Conservation (phyloP, 805 yeast genomes). For the Ogataea trehaloabstinens region DNA sequence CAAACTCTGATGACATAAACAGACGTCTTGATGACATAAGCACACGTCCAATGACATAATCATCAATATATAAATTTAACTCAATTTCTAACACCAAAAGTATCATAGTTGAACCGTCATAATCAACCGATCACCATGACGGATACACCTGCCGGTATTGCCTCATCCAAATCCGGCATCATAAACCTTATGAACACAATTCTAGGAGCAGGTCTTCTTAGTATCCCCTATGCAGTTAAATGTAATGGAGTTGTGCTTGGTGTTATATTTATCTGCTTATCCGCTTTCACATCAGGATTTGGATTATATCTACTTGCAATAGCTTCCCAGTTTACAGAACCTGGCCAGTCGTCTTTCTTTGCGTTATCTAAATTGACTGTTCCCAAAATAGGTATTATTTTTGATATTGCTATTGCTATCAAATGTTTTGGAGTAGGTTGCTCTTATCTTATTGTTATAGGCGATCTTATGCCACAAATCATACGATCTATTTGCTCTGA, state of each 20-base stretch:
- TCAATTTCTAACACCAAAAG: too few relatives aligned
- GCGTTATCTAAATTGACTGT: conserved; percentile 58
- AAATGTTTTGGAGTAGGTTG: conserved; percentile 73
- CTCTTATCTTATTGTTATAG: conserved; percentile 66
- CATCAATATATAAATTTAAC: too few relatives aligned
- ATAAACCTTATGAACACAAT: conserved; percentile 56
- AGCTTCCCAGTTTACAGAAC: conserved; percentile 52
- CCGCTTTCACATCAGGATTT: conserved; percentile 47
- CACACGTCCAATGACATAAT: too few relatives aligned
- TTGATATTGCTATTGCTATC: conserved; percentile 66
- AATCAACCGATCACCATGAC: too few relatives aligned
- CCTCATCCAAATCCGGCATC: conserved; percentile 45
- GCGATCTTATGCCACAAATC: conserved; percentile 68
- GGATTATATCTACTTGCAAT: conserved; percentile 65
- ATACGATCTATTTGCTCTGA: conserved; percentile 29
- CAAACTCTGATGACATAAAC: too few relatives aligned
- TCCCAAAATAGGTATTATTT: conserved; percentile 57
- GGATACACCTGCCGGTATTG: conserved; percentile 13
- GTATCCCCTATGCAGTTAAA: conserved; percentile 67
- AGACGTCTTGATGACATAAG: too few relatives aligned
- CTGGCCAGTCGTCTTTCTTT: conserved; percentile 66
- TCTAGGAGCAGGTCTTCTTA: conserved; percentile 65
- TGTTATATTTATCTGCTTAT: conserved; percentile 37
- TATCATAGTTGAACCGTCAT: too few relatives aligned
- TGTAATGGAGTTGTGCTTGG: conserved; percentile 48